Evolutionary conservation across 2,329 filamentous ascomycete genomes (phyloP).

Genomic region (Fusarium transvaalense): DNA sequence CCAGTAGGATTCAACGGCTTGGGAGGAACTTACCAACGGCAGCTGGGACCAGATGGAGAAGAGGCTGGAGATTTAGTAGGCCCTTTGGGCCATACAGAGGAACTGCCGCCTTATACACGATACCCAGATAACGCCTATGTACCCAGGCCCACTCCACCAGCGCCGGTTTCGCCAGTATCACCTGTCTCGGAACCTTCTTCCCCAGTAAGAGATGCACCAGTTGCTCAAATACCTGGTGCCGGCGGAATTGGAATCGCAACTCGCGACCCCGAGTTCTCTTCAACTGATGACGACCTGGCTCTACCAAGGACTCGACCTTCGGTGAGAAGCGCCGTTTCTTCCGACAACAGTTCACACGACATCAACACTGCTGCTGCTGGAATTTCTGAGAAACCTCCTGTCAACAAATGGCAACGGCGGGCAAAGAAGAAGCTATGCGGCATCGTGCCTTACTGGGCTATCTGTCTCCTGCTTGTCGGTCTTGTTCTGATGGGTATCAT

Average conservation of each 20-base stretch:
- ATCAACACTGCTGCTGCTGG: conserved; percentile 64
- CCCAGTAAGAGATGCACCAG: conserved; percentile 14
- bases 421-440: conserved; percentile 69
- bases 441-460: conserved; percentile 72
- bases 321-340: conserved; percentile 62
- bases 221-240: conserved; percentile 63
- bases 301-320: conserved; percentile 65
- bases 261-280: conserved; percentile 72
- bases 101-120: conserved; percentile 89
- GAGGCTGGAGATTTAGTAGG: conserved; percentile 90
- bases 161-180: conserved; percentile 20
- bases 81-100: conserved; percentile 88
- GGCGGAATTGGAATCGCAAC: conserved; percentile 72
- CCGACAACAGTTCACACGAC: conserved; percentile 65
- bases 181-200: conserved; percentile 27
- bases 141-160: conserved; percentile 35
- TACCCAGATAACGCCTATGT: conserved; percentile 81
- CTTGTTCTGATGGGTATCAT: conserved; percentile 67
- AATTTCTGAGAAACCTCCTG: conserved; percentile 62
- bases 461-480: conserved; percentile 63
- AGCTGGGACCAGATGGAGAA: conserved; percentile 83
- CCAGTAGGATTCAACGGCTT: conserved; percentile 82
- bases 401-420: conserved; percentile 64
- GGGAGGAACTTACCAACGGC: conserved; percentile 75
- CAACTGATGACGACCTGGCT: conserved; percentile 65